Evolutionary conservation across 257 asterid genomes (phyloP).

Genomic region (Solanum ossicruentum): DNA sequence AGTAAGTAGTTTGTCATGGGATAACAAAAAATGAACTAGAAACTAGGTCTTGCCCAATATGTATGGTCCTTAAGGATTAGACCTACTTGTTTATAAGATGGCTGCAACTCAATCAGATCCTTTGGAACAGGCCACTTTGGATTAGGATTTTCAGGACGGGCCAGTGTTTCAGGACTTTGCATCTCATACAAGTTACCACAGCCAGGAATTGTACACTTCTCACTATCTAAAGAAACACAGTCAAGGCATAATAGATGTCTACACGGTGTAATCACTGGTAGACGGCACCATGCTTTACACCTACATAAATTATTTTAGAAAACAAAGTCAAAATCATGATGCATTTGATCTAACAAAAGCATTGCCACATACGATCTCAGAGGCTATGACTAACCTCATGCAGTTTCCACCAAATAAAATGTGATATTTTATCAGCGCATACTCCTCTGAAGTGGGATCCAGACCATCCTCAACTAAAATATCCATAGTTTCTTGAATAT

Average conservation of each 20-base stretch:
- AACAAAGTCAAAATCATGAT: neutral
- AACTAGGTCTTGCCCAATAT: neutral
- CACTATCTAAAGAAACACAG: slow-evolving; percentile 89
- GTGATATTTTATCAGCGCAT: slow-evolving; percentile 40
- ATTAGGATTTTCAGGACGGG: slow-evolving; percentile 96
- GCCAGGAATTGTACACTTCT: slow-evolving; percentile 65
- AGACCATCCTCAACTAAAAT: slow-evolving; percentile 51
- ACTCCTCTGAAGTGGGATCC: slow-evolving; percentile 59
- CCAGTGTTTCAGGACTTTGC: slow-evolving; percentile 84
- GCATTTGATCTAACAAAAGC: slow-evolving; percentile 4
- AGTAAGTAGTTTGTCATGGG: neutral
- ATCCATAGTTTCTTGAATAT: slow-evolving; percentile 98
- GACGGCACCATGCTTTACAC: slow-evolving; percentile 94
- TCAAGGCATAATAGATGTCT: slow-evolving; percentile 83
- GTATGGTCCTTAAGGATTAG: neutral
- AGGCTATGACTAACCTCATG: slow-evolving; percentile 46
- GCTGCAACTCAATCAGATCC: slow-evolving; percentile 97
- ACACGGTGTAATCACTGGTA: slow-evolving; percentile 91
- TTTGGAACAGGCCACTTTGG: slow-evolving; percentile 99
- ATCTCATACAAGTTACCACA: slow-evolving; percentile 78
- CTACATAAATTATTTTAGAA: slow-evolving; percentile 17
- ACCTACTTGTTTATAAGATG: slow-evolving; percentile 84
- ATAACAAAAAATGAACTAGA: neutral
- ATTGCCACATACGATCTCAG: slow-evolving; percentile 4
- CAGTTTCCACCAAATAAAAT: slow-evolving; percentile 67